phyloP scores from a whole-genome alignment of 306 rosid genomes.

The Luffa aegyptiaca region DNA sequence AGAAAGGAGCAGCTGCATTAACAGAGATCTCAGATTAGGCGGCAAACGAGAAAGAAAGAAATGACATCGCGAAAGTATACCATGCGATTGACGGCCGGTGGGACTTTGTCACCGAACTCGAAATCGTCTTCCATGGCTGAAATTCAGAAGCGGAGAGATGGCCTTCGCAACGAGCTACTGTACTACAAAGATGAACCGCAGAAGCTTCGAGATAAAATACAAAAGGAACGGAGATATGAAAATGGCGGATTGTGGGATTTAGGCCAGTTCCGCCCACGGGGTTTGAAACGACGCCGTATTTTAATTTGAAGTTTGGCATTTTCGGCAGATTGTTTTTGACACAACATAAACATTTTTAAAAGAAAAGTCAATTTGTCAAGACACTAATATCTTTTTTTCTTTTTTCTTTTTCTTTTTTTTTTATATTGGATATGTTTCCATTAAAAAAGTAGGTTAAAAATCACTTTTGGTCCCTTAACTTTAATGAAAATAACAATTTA shows the following conservation, averaged over 20 bases:
- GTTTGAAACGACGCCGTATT: background rate
- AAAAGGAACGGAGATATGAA: background rate
- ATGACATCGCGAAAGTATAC: conserved; percentile 10
- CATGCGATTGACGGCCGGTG: conserved; percentile 38
- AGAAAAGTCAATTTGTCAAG: too few species aligned
- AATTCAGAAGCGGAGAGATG: conserved; percentile 21
- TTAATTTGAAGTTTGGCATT: background rate
- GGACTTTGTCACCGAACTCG: conserved; percentile 23
- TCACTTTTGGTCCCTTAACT: too few species aligned
- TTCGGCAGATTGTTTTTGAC: background rate
- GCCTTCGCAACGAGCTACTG: background rate
- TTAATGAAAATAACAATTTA: too few species aligned
- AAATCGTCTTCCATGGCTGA: conserved; percentile 36
- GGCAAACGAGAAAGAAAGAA: background rate
- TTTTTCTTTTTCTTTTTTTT: too few species aligned
- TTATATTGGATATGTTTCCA: too few species aligned
- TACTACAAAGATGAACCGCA: background rate
- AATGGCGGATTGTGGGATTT: background rate
- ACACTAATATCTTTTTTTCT: too few species aligned
- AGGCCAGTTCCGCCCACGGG: background rate
- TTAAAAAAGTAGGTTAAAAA: too few species aligned
- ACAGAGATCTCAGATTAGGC: background rate
- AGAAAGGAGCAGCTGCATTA: background rate
- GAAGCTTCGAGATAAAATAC: conserved; percentile 15
- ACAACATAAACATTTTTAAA: too few species aligned